These are phyloP conservation scores for Microsporum audouinii DNA, from an alignment of 2,329 filamentous ascomycete species.

Conservation along the genomic window DNA sequence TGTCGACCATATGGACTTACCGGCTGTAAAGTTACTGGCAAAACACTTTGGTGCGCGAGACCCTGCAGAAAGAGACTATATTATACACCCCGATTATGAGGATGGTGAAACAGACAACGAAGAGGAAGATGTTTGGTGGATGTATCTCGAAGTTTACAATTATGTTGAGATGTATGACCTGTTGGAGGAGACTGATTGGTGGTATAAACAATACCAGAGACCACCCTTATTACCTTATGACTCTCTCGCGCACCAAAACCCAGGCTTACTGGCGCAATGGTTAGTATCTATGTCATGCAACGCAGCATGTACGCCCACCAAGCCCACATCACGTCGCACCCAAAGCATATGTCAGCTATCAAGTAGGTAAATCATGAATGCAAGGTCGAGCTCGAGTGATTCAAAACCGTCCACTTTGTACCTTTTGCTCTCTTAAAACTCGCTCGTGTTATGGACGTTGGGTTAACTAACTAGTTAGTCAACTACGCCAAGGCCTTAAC, in stretches of 20 bases:
- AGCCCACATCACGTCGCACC: too few relatives aligned
- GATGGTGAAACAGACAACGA: constrained; percentile 6
- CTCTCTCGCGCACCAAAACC: neutral
- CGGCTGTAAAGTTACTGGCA: constrained; percentile 13
- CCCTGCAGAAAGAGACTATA: constrained; percentile 11
- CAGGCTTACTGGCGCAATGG: neutral
- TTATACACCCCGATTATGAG: constrained; percentile 13
- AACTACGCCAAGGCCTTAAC: too few relatives aligned
- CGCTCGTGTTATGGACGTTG: too few relatives aligned
- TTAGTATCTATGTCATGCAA: too few relatives aligned
- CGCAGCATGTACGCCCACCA: too few relatives aligned
- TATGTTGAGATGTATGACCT: neutral
- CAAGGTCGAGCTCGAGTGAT: too few relatives aligned
- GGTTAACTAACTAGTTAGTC: too few relatives aligned
- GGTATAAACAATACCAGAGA: neutral
- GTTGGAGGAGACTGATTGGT: neutral
- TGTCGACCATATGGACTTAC: neutral
- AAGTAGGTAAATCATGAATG: too few relatives aligned
- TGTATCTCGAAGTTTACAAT: neutral
- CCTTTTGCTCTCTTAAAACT: too few relatives aligned
- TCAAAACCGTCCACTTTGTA: too few relatives aligned
- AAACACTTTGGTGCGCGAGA: constrained; percentile 10
- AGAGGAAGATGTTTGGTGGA: constrained; percentile 3
- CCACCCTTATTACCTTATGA: neutral
- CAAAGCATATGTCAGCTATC: too few relatives aligned